These are phyloP conservation scores for Tetrapisispora arboricola DNA, from an alignment of 805 yeast species.

Conservation along the genomic window DNA sequence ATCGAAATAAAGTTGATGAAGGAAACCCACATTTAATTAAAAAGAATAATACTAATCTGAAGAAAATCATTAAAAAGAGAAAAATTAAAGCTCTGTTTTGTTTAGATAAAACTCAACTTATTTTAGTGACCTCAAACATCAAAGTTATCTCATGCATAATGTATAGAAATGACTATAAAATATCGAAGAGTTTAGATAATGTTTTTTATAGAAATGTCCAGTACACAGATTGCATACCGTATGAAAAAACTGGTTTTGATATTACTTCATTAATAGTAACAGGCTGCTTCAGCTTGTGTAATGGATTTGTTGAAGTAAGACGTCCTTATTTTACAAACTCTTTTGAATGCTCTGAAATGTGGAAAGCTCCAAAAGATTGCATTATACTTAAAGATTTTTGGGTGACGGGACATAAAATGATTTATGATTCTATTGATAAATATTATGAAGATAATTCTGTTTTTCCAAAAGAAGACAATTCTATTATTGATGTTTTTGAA, in stretches of 20 bases:
- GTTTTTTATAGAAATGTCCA: background rate
- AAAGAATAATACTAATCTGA: too few species aligned
- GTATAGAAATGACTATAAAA: background rate
- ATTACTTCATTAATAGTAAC: background rate
- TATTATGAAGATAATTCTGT: background rate
- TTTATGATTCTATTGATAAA: background rate
- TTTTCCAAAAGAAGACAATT: background rate
- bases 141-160: background rate
- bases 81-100: too few species aligned
- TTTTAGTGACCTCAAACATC: background rate
- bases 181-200: background rate
- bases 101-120: too few species aligned
- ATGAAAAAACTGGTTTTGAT: background rate
- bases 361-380: background rate
- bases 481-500: background rate
- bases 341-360: too few species aligned
- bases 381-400: slow-evolving; percentile 1
- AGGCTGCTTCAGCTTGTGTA: background rate
- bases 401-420: background rate
- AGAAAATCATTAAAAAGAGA: too few species aligned
- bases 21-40: too few species aligned
- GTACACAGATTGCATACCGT: background rate
- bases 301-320: slow-evolving; percentile 2
- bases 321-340: background rate
- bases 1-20: too few species aligned